Percentiles rank a stretch among this genome's conserved stretches.
Evolutionary conservation across 495 filamentous ascomycete genomes (phyloP).

Genomic region (Xylaria nigripes): DNA sequence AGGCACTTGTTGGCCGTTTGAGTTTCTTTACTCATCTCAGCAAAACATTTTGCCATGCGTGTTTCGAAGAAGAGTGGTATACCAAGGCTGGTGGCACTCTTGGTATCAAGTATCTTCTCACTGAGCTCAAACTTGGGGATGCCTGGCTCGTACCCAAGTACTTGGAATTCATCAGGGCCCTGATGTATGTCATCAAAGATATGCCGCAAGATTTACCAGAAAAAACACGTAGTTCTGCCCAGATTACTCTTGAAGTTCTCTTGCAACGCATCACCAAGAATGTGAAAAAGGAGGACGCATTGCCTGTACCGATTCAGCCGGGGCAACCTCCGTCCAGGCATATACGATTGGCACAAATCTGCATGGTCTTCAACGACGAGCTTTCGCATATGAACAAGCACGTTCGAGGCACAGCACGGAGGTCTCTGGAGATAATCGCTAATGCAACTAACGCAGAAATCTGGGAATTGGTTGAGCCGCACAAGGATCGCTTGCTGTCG

Average conservation of each 20-base stretch:
- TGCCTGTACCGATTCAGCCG: constrained; percentile 33
- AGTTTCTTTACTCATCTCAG: constrained; percentile 76
- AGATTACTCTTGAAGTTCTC: constrained; percentile 70
- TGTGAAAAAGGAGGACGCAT: constrained; percentile 67
- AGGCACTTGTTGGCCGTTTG: constrained; percentile 59
- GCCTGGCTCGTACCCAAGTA: constrained; percentile 73
- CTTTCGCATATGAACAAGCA: constrained; percentile 90
- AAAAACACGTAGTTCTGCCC: constrained; percentile 70
- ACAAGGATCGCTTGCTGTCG: constrained; percentile 74
- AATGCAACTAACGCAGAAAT: constrained; percentile 66
- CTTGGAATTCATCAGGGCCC: constrained; percentile 71
- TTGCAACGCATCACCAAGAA: constrained; percentile 66
- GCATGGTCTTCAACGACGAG: constrained; percentile 74
- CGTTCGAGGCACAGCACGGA: constrained; percentile 77
- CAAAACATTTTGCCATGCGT: constrained; percentile 81
- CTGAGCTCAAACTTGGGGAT: constrained; percentile 73
- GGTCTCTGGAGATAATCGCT: constrained; percentile 71
- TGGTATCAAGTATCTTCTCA: constrained; percentile 76
- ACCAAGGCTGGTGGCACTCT: constrained; percentile 86
- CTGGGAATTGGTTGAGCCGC: constrained; percentile 75
- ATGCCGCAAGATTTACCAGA: constrained; percentile 88
- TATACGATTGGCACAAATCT: constrained; percentile 58
- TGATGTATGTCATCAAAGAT: constrained; percentile 96
- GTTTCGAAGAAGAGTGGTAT: constrained; percentile 96
- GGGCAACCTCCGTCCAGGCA: constrained; percentile 23